Conservation (phyloP, 1,284 basidiomycete genomes). For the Fomes fomentarius region DNA sequence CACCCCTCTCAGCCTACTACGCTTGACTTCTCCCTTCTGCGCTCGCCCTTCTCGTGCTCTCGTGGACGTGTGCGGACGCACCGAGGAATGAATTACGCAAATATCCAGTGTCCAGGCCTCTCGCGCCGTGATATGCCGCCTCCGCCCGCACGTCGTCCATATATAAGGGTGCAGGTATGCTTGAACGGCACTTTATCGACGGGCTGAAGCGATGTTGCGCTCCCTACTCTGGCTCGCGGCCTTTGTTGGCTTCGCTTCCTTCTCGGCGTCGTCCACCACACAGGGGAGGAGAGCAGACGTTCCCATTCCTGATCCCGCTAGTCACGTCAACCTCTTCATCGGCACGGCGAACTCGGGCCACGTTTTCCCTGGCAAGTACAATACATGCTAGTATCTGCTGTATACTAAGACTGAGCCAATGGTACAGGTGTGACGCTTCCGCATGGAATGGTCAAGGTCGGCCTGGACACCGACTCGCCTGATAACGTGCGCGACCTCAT, state of each 20-base stretch:
- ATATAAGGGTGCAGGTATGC: not conserved
- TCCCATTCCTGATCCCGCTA: conserved; percentile 31
- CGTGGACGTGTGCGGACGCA: not conserved
- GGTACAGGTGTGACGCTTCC: conserved; percentile 59
- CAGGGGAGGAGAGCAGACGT: conserved; percentile 3
- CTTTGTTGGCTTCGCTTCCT: conserved; percentile 1
- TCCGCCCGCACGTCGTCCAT: not conserved
- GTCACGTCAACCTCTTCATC: conserved; percentile 57
- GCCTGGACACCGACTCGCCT: conserved; percentile 67
- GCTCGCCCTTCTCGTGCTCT: not conserved
- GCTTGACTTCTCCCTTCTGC: not conserved
- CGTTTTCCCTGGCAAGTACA: conserved; percentile 56
- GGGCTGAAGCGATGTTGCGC: not conserved
- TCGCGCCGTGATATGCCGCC: too few relatives aligned
- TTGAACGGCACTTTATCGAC: not conserved
- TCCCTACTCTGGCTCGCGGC: conserved; percentile 3
- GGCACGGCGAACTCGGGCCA: conserved; percentile 63
- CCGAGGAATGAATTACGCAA: too few relatives aligned
- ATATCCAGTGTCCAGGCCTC: too few relatives aligned
- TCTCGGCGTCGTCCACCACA: not conserved
- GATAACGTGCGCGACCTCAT: conserved; percentile 49
- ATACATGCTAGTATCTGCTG: not conserved
- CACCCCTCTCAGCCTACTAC: too few relatives aligned
- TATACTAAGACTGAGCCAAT: not conserved
- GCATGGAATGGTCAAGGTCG: conserved; percentile 67